Percentiles rank a stretch among this genome's conserved stretches.
phyloP scores from a whole-genome alignment of 495 filamentous ascomycete genomes.

The Aspergillus diversus region DNA sequence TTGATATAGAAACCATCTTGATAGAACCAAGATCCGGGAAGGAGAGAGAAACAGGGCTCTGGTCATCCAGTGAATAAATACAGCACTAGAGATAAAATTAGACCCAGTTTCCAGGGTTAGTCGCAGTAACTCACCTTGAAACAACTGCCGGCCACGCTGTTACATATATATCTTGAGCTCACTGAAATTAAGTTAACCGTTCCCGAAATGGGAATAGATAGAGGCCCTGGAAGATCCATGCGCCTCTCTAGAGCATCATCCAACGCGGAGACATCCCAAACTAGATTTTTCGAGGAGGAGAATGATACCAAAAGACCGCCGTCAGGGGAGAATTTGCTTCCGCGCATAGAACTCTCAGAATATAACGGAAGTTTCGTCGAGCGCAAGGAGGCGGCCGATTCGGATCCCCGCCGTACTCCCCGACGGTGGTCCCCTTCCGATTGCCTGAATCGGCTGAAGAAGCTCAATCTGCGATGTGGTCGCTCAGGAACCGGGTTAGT shows the following conservation, averaged over 20 bases:
- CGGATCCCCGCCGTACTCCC: background rate
- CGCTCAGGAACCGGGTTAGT: background rate
- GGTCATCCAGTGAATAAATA: constrained; percentile 14
- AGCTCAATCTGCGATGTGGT: too few relatives aligned
- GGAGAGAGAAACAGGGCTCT: background rate
- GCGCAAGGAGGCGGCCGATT: background rate
- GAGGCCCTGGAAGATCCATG: constrained; percentile 2
- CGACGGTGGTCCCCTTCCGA: background rate
- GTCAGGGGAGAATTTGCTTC: constrained; percentile 19
- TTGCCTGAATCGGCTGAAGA: background rate
- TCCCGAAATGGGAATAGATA: background rate
- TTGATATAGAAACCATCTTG: constrained; percentile 19
- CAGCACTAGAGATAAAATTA: constrained; percentile 18
- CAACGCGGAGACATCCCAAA: constrained; percentile 13
- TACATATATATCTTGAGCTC: constrained; percentile 22
- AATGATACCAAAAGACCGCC: constrained; percentile 20
- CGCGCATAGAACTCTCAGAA: background rate
- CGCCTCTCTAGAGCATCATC: background rate
- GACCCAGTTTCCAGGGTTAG: background rate
- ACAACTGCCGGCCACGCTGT: background rate
- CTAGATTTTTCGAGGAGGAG: constrained; percentile 10
- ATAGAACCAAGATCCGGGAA: constrained; percentile 15
- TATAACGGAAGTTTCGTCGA: background rate
- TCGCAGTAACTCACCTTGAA: constrained; percentile 17
- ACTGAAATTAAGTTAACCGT: constrained; percentile 19